These are phyloP conservation scores for Russula olivacea DNA, from an alignment of 768 basidiomycete genomes.

Conservation along the genomic window DNA sequence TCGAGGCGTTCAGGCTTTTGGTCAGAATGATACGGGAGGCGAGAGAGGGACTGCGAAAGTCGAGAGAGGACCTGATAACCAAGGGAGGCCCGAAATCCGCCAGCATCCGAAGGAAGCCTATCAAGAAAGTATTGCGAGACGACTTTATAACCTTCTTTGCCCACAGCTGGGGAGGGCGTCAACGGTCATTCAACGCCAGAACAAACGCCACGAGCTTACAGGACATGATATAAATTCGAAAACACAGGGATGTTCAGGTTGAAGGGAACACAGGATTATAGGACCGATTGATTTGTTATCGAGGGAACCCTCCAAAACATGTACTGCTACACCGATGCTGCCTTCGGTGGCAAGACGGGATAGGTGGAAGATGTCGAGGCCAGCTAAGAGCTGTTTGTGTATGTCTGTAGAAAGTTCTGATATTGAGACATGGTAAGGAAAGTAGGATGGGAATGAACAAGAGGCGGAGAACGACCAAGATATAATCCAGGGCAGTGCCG, in stretches of 20 bases:
- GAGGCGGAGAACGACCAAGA: neutral
- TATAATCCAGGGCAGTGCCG: neutral
- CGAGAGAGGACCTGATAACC: constrained; percentile 4
- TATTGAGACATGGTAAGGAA: neutral
- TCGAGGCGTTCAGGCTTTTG: neutral
- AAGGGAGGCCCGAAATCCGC: neutral
- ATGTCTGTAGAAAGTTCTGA: neutral
- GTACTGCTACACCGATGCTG: neutral
- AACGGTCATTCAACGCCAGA: neutral
- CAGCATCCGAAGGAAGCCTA: neutral
- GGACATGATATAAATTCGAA: constrained; percentile 19
- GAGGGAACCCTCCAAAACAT: constrained; percentile 10
- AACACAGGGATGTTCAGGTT: neutral
- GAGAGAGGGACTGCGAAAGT: constrained; percentile 3
- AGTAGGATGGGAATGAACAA: neutral
- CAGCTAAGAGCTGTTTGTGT: constrained; percentile 4
- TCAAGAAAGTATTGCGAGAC: neutral
- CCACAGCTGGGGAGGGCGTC: constrained; percentile 5
- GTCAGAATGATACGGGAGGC: constrained; percentile 3
- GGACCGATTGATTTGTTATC: constrained; percentile 10
- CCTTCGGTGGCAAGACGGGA: constrained; percentile 2
- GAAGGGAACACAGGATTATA: constrained; percentile 6
- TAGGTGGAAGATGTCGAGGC: constrained; percentile 6
- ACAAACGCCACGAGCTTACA: neutral
- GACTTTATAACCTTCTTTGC: too few species aligned